Conservation (phyloP, 352 stramenopile species). For the Phytophthora pseudosyringae region DNA sequence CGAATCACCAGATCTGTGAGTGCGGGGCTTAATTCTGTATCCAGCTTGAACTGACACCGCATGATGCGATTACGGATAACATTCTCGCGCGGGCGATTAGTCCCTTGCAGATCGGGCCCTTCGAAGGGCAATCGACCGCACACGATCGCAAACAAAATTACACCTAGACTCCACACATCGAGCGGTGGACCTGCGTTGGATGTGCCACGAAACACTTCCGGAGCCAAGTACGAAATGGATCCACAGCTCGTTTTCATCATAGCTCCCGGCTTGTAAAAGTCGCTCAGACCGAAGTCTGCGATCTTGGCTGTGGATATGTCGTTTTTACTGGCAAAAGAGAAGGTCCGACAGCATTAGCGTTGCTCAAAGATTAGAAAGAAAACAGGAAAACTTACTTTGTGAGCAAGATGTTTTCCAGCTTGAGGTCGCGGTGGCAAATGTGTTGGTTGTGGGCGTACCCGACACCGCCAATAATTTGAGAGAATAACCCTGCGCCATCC, state of each 20-base stretch:
- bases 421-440: slow-evolving; percentile 90
- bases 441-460: slow-evolving; percentile 91
- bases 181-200: slow-evolving; percentile 86
- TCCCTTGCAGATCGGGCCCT: slow-evolving; percentile 76
- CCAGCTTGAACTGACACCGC: slow-evolving; percentile 86
- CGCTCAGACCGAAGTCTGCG: slow-evolving; percentile 87
- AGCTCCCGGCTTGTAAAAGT: slow-evolving; percentile 89
- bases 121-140: slow-evolving; percentile 87
- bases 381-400: slow-evolving; percentile 53
- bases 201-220: slow-evolving; percentile 87
- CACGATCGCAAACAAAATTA: slow-evolving; percentile 89
- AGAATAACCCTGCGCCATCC: slow-evolving; percentile 68
- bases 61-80: slow-evolving; percentile 89
- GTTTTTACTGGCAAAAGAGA: slow-evolving; percentile 59
- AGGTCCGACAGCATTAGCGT: background rate
- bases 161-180: slow-evolving; percentile 91
- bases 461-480: slow-evolving; percentile 80
- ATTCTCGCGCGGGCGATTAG: slow-evolving; percentile 77
- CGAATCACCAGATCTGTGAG: slow-evolving; percentile 74
- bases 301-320: slow-evolving; percentile 88
- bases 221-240: slow-evolving; percentile 87
- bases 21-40: slow-evolving; percentile 72
- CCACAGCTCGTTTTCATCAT: slow-evolving; percentile 91
- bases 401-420: slow-evolving; percentile 89
- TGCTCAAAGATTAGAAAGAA: background rate